Evolutionary conservation across 108 stramenopile genomes (phyloP).

Genomic region (Nannochloropsis gaditana): DNA sequence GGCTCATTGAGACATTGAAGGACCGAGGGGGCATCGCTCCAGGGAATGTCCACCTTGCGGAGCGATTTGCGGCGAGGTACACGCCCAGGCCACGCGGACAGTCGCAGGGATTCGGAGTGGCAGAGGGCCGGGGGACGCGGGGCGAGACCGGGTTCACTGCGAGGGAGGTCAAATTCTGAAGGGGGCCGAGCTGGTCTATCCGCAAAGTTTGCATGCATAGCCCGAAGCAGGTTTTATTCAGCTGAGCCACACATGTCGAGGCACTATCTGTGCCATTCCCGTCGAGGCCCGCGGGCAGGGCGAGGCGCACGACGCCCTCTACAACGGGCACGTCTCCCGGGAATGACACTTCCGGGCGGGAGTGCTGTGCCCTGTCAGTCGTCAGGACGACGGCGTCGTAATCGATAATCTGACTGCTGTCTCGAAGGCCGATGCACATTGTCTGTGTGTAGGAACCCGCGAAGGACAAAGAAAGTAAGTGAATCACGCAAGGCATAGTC

Average conservation of each 20-base stretch:
- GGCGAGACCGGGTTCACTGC: neutral
- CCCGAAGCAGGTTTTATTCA: constrained; percentile 18
- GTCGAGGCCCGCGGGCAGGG: neutral
- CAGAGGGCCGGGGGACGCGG: neutral
- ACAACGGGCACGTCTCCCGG: neutral
- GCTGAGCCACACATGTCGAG: neutral
- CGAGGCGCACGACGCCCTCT: constrained; percentile 7
- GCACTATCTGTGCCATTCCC: neutral
- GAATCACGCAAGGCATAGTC: no score
- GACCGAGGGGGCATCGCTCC: constrained; percentile 11
- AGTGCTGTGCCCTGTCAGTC: no score
- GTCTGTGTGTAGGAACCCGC: no score
- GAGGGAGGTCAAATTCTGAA: neutral
- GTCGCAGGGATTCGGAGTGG: neutral
- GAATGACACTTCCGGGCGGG: neutral
- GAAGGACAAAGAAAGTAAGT: no score
- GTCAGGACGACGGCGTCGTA: no score
- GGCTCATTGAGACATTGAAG: neutral
- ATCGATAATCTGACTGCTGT: no score
- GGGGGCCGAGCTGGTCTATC: neutral
- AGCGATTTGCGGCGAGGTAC: neutral
- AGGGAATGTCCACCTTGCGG: neutral
- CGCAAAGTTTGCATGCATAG: neutral
- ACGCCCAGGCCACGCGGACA: neutral
- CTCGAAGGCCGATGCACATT: no score